Conservation (phyloP, 2,329 filamentous ascomycete genomes). For the Xylariaceae sp. region DNA sequence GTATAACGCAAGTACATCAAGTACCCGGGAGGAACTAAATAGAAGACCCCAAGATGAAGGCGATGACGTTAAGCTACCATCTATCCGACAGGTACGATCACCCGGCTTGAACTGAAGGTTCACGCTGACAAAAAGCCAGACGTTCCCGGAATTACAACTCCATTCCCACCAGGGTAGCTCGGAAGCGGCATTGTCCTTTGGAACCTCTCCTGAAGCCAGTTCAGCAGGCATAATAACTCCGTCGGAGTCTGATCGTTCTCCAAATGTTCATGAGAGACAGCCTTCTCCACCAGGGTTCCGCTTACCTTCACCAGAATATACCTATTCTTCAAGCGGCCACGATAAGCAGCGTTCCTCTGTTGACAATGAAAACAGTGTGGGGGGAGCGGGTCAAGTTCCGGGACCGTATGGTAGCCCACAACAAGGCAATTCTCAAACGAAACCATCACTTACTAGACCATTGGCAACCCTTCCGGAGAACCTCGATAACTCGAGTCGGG, state of each 20-base stretch:
- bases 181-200: conserved; percentile 38
- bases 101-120: not conserved
- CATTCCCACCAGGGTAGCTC: conserved; percentile 38
- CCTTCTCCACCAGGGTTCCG: too few species aligned
- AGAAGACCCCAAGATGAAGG: too few species aligned
- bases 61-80: conserved; percentile 47
- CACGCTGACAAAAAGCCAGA: conserved; percentile 37
- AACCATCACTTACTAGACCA: conserved; percentile 40
- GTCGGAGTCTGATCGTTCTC: conserved; percentile 54
- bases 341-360: conserved; percentile 52
- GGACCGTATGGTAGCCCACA: conserved; percentile 47
- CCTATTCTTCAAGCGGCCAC: not conserved
- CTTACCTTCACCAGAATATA: too few species aligned
- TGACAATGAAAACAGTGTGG: conserved; percentile 44
- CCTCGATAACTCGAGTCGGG: conserved; percentile 40
- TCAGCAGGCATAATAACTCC: conserved; percentile 39
- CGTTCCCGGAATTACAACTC: conserved; percentile 50
- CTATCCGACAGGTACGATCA: conserved; percentile 53
- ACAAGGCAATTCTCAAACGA: conserved; percentile 32
- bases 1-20: too few species aligned
- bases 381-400: conserved; percentile 49
- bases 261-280: conserved; percentile 37
- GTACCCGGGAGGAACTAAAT: too few species aligned
- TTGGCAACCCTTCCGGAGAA: conserved; percentile 35
- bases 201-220: conserved; percentile 40